phyloP scores from a whole-genome alignment of 2,329 filamentous ascomycete species.

The Stagonosporopsis chrysanthemi region DNA sequence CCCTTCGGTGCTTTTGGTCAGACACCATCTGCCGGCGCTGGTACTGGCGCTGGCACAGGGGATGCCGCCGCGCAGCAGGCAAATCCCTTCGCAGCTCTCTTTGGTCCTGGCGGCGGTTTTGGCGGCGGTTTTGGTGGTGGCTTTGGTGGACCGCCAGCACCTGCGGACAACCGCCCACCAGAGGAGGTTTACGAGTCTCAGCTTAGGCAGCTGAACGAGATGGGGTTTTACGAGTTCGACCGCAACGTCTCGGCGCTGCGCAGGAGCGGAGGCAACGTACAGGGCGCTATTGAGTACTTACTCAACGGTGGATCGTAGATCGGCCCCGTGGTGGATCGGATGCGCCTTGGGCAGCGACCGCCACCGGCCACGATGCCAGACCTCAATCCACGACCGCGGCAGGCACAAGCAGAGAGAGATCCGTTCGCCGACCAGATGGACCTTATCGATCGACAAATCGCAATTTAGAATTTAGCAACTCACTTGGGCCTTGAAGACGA shows the following conservation, averaged over 20 bases:
- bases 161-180: constrained; percentile 83
- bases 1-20: constrained; percentile 56
- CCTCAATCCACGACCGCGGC: background rate
- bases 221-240: constrained; percentile 98
- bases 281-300: constrained; percentile 85
- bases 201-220: constrained; percentile 92
- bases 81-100: constrained; percentile 54
- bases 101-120: constrained; percentile 49
- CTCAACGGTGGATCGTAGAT: constrained; percentile 44
- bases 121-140: constrained; percentile 49
- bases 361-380: background rate
- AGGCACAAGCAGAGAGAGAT: background rate
- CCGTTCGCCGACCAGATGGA: constrained; percentile 3
- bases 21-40: constrained; percentile 41
- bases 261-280: constrained; percentile 89
- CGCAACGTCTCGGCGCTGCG: constrained; percentile 87
- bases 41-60: constrained; percentile 39
- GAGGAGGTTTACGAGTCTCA: constrained; percentile 94
- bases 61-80: constrained; percentile 19
- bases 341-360: constrained; percentile 6
- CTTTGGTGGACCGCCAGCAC: constrained; percentile 52
- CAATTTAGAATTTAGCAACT: background rate
- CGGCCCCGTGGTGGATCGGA: constrained; percentile 14
- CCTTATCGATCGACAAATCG: background rate
- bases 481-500: constrained; percentile 1